Evolutionary conservation across 225 moss, liverwort and hornwort genomes (phyloP), one percentile per base, ranked within the genome.

Genomic region (Straminergon stramineum): DNA sequence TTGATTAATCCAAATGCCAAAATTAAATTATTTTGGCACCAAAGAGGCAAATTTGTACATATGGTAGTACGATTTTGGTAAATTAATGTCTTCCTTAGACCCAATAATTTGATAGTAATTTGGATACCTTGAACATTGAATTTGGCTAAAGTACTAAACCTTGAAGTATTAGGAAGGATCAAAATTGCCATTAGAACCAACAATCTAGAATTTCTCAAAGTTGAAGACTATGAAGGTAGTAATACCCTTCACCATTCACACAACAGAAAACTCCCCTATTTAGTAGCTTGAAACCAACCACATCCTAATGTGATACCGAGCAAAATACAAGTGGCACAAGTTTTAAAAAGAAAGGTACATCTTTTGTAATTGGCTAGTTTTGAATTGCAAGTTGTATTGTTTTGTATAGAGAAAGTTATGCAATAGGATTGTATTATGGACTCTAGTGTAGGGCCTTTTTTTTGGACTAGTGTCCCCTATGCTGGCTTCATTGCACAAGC

Each of bases 331-430:
- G 35, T 23, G 15, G 5, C 9, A 23, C 0, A 2, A 78, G 23
- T 56, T 56, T 56, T 55, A 10, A 78, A 15, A 37, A 78, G 9
- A 15, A 10, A 16, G 37, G 24, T 79, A 37, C 9, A 21, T 35
- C 35, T 55, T 56, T 56, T 78, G 23, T 24, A 9, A 55, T 2
- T n/a, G 16, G 14, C 1, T 24, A 4, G 79, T 57, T 15, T 79
- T n/a, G 7, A 57, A n/a, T 79, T 57, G 16, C 0, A 1, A 26
- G 79, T 0, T 57, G 1, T 57, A 26, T n/a, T 0, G 5, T 56
- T 55, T 37, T 56, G 16, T 37, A 4, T 78, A 6, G 2, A 56
- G 9, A 79, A 57, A 57, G 13, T 57, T 57, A 57, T 57, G 11
- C 26, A 15, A 10, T 57, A 37, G 4, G 10, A 1, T n/a, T n/a